Evolutionary conservation across 306 rosid genomes (phyloP).

Genomic region (Quercus rubra): DNA sequence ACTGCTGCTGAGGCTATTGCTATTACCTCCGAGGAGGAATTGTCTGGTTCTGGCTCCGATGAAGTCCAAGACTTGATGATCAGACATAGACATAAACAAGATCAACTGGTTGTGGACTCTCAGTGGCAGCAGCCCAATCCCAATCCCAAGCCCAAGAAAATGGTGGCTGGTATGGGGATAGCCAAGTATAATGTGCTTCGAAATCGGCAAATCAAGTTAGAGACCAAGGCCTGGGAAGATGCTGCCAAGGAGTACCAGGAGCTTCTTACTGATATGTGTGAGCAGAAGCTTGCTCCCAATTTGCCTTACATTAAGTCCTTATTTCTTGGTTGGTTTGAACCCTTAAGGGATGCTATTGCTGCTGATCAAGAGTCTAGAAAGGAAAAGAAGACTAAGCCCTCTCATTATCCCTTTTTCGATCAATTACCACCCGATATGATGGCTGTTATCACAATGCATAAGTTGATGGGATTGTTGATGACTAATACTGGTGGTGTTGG

Average conservation of each 20-base stretch:
- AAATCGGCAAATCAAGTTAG: slow-evolving; percentile 68
- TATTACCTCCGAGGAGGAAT: slow-evolving; percentile 64
- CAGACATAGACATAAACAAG: slow-evolving; percentile 32
- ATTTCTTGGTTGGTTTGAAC: slow-evolving; percentile 97
- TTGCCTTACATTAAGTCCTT: slow-evolving; percentile 85
- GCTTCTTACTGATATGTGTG: slow-evolving; percentile 72
- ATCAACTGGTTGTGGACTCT: slow-evolving; percentile 18
- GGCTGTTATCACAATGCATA: slow-evolving; percentile 95
- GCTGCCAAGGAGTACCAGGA: slow-evolving; percentile 89
- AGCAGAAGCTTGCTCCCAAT: slow-evolving; percentile 88
- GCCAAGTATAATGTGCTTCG: slow-evolving; percentile 45
- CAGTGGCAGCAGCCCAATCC: slow-evolving; percentile 7
- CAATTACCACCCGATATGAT: slow-evolving; percentile 69
- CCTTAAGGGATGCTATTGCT: slow-evolving; percentile 57
- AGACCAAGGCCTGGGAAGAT: slow-evolving; percentile 94
- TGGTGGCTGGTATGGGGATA: slow-evolving; percentile 32
- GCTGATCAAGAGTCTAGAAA: slow-evolving; percentile 50
- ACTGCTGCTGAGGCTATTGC: slow-evolving; percentile 69
- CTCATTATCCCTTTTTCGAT: slow-evolving; percentile 55
- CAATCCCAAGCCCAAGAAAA: slow-evolving; percentile 24
- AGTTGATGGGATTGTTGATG: slow-evolving; percentile 93
- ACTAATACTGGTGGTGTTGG: slow-evolving; percentile 57
- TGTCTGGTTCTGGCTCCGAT: slow-evolving; percentile 38
- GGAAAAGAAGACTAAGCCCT: slow-evolving; percentile 4
- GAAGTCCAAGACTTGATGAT: slow-evolving; percentile 52